Base-by-base conservation (phyloP, 192 early-diverging fungal genomes). In the Coemansia javaensis region DNA sequence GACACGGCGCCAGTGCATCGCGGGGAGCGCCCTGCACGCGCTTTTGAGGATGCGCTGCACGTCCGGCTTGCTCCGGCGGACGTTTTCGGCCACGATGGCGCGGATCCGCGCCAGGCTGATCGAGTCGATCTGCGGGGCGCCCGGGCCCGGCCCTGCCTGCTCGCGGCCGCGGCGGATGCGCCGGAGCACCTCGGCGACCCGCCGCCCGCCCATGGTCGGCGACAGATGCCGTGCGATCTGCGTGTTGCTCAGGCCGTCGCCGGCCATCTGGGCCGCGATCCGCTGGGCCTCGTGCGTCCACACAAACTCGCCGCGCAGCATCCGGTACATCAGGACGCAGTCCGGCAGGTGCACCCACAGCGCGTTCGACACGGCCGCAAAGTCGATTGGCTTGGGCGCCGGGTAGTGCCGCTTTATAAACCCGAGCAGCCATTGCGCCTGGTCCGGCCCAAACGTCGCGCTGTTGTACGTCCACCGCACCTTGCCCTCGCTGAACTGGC, bases 321-420 rank as follows among this genome's bases (percentile, higher is more conserved):
- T 18, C 22, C 47, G 52, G 42, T 59, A 59, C 42, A 67, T 54
- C 13, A 31, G 10, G 22, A 59, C 32, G 42, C 64, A 67, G 47
- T 59, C 56, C 32, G 34, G 32, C 35, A 42, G 30, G 15, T 41
- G 14, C 5, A 58, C 22, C 56, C 64, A 59, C 30, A 59, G 46
- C 14, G 47, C 55, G 21, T 67, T 67, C 0, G 64, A 67, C 24
- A 67, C 56, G 1, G 64, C 64, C n/a, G 32, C 23, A 51, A 67
- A 67, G 48, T 67, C 32, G 5, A 67, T 59, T 7, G 45, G 40
- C 17, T 25, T 40, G 2, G 64, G 64, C 5, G 40, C 34, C 32
- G 64, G 64, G 14, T 67, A 67, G 40, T 38, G 45, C 42, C 37
- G 30, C 4, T 36, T 23, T 11, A 67, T 58, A 11, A 59, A 67